These are phyloP conservation scores for Leccinum barrowsii DNA, from an alignment of 768 basidiomycete species.

Conservation along the genomic window DNA sequence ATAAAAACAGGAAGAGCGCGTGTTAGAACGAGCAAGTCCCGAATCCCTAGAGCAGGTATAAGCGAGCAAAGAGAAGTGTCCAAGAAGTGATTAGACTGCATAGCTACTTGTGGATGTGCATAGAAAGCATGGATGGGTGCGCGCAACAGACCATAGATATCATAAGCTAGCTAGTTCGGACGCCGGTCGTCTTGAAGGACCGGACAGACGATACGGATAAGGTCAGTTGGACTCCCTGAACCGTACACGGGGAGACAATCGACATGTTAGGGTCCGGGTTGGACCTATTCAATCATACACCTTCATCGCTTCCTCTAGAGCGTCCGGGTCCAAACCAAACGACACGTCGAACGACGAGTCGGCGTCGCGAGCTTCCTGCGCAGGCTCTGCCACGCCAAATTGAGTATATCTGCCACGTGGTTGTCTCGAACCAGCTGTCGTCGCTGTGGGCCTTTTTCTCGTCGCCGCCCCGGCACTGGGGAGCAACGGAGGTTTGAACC, in stretches of 20 bases:
- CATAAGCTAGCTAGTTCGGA: background rate
- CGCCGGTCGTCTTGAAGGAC: background rate
- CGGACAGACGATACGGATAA: background rate
- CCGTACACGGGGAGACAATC: background rate
- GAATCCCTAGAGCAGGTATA: background rate
- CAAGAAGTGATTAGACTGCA: background rate
- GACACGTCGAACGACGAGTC: conserved; percentile 33
- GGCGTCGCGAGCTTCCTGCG: conserved; percentile 10
- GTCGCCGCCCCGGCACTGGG: background rate
- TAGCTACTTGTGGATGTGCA: background rate
- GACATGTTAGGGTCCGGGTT: background rate
- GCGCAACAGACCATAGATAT: background rate
- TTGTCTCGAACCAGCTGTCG: background rate
- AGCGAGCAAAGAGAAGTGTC: background rate
- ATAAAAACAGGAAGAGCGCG: background rate
- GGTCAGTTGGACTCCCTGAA: background rate
- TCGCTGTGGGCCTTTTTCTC: background rate
- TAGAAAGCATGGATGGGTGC: background rate
- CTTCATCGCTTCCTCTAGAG: conserved; percentile 31
- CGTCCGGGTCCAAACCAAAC: conserved; percentile 28
- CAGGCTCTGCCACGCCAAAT: background rate
- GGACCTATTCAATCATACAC: conserved; percentile 25
- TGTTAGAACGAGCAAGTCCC: background rate
- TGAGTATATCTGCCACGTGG: background rate
- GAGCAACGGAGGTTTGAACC: conserved; percentile 29